These are phyloP conservation scores for Salvia rosmarinus DNA, from an alignment of 257 asterid genomes.

Conservation along the genomic window DNA sequence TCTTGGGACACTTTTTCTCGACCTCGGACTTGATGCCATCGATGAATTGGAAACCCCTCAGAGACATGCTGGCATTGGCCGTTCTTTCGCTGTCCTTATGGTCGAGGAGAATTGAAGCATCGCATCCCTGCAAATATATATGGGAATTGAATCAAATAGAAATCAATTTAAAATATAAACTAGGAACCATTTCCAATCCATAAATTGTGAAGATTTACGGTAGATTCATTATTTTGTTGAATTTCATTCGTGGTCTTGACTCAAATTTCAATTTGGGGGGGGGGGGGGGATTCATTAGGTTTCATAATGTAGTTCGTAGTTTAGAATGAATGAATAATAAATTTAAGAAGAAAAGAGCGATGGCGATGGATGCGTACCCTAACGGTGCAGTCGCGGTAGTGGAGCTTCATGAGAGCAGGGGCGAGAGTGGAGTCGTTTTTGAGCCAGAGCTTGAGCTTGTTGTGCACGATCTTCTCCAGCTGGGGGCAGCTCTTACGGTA, in stretches of 20 bases:
- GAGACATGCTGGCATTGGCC: conserved; percentile 48
- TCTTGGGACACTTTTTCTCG: conserved; percentile 55
- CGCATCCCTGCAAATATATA: conserved; percentile 51
- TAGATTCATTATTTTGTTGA: too few species aligned
- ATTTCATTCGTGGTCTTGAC: too few species aligned
- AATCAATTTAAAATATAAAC: too few species aligned
- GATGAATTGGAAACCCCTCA: conserved; percentile 54
- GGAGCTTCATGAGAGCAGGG: conserved; percentile 61
- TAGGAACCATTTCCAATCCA: too few species aligned
- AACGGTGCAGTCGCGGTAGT: conserved; percentile 62
- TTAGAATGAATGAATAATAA: too few species aligned
- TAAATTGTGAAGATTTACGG: too few species aligned
- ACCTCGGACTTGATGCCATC: conserved; percentile 53
- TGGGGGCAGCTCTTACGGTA: conserved; percentile 55
- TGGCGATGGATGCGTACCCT: conserved; percentile 38
- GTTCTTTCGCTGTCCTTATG: conserved; percentile 56
- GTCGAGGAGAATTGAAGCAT: conserved; percentile 56
- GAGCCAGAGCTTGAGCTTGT: conserved; percentile 43
- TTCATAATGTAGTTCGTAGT: too few species aligned
- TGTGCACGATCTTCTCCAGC: conserved; percentile 50
- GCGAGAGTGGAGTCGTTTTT: conserved; percentile 59
- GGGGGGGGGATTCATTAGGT: too few species aligned
- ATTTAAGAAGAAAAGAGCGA: too few species aligned
- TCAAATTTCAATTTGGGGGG: too few species aligned
- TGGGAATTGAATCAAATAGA: too few species aligned